Percentiles rank a stretch among this genome's conserved stretches.
These are phyloP conservation scores for Endocladia muricata DNA, from an alignment of 31 red algal species.

Conservation along the genomic window DNA sequence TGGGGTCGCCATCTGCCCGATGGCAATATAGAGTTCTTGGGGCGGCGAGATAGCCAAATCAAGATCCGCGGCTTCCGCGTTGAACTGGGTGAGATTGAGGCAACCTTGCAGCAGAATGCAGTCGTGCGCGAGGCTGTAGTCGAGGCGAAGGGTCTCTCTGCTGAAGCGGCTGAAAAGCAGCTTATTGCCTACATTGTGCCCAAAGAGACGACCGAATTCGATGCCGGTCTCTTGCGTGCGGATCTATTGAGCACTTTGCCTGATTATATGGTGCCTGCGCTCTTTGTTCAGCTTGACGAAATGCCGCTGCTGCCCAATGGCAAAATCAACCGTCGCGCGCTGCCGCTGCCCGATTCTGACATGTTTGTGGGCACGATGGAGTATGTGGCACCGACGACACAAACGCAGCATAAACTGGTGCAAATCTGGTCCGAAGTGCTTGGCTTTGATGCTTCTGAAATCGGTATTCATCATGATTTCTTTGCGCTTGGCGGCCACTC, in stretches of 20 bases:
- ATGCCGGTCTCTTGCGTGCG: too few relatives aligned
- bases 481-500: slow-evolving; percentile 19
- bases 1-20: neutral
- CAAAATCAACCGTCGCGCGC: slow-evolving; percentile 12
- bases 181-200: too few relatives aligned
- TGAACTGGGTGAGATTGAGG: slow-evolving; percentile 24
- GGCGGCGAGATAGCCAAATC: slow-evolving; percentile 9
- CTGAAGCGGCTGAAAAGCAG: too few relatives aligned
- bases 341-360: neutral
- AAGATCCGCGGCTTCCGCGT: slow-evolving; percentile 26
- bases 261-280: slow-evolving; percentile 10
- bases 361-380: neutral
- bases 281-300: neutral
- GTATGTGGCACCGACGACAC: neutral
- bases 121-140: neutral
- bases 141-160: too few relatives aligned
- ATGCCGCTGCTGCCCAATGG: neutral
- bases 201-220: too few relatives aligned
- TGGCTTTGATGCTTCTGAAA: neutral
- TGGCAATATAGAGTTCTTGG: slow-evolving; percentile 12
- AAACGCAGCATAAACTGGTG: neutral
- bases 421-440: neutral
- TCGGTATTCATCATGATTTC: slow-evolving; percentile 13
- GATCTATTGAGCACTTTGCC: too few relatives aligned
- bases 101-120: neutral